Evolutionary conservation across 192 early-diverging fungal species (phyloP).

Genomic region (Paraglomus occultum): DNA sequence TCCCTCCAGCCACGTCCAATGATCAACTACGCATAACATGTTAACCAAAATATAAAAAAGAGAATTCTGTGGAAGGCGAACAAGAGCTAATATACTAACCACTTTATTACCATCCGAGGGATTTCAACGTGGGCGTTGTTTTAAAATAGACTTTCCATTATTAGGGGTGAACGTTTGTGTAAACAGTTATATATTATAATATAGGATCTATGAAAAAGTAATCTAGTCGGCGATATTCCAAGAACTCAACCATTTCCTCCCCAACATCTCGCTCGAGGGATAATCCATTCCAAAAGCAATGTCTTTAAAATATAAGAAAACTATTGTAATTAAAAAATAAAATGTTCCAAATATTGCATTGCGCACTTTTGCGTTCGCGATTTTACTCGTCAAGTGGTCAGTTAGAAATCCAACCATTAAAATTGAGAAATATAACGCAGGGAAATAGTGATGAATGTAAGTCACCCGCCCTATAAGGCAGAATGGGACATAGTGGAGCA

Average conservation of each 20-base stretch:
- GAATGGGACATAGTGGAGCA: slow-evolving; percentile 92
- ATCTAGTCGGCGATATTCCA: slow-evolving; percentile 66
- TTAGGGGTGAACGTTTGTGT: too few relatives aligned
- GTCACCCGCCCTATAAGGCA: slow-evolving; percentile 96
- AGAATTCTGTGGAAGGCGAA: too few relatives aligned
- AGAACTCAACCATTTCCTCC: slow-evolving; percentile 65
- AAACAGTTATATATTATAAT: too few relatives aligned
- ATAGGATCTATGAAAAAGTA: too few relatives aligned
- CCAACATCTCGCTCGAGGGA: slow-evolving; percentile 52
- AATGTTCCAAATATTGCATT: slow-evolving; percentile 41
- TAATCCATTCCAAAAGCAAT: slow-evolving; percentile 82
- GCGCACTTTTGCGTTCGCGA: slow-evolving; percentile 21
- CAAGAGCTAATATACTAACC: too few relatives aligned
- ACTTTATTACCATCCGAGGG: too few relatives aligned
- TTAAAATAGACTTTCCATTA: too few relatives aligned
- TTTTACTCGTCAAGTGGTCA: slow-evolving; percentile 59
- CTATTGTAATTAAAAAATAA: slow-evolving; percentile 45
- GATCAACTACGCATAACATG: too few relatives aligned
- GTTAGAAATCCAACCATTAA: slow-evolving; percentile 71
- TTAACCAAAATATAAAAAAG: too few relatives aligned
- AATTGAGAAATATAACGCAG: slow-evolving; percentile 91
- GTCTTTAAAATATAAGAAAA: slow-evolving; percentile 77
- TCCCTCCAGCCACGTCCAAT: too few relatives aligned
- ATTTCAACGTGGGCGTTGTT: too few relatives aligned
- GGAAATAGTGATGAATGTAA: slow-evolving; percentile 97